Conservation (phyloP, 1,284 basidiomycete genomes). For the Ustilago sp. region DNA sequence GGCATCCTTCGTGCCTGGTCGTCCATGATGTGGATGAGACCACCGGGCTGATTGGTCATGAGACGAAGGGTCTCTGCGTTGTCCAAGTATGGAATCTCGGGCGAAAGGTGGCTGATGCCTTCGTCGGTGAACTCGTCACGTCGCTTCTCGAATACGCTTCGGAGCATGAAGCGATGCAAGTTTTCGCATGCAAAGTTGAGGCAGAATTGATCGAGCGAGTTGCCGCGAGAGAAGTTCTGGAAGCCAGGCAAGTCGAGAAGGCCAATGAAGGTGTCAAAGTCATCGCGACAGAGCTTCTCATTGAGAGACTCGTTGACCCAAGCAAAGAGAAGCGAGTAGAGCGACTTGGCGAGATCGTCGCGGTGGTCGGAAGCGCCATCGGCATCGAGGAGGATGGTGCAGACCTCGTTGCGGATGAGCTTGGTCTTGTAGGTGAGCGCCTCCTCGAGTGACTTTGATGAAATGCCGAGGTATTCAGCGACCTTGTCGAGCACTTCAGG, state of each 20-base stretch:
- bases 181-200: conserved; percentile 94
- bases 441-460: conserved; percentile 80
- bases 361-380: conserved; percentile 91
- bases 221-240: conserved; percentile 75
- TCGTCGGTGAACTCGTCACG: conserved; percentile 83
- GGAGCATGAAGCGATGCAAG: conserved; percentile 85
- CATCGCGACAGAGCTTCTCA: conserved; percentile 76
- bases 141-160: conserved; percentile 81
- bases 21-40: conserved; percentile 96
- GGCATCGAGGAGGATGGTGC: conserved; percentile 93
- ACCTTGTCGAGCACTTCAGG: conserved; percentile 81
- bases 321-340: conserved; percentile 93
- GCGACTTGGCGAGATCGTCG: conserved; percentile 90
- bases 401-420: conserved; percentile 91
- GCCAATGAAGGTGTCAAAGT: conserved; percentile 82
- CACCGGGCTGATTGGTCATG: conserved; percentile 86
- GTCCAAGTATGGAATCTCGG: conserved; percentile 85
- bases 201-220: conserved; percentile 95
- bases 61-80: conserved; percentile 90
- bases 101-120: conserved; percentile 80
- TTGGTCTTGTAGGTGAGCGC: conserved; percentile 91
- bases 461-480: conserved; percentile 90
- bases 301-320: conserved; percentile 98
- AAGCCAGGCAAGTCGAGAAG: conserved; percentile 94
- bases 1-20: conserved; percentile 87